Conservation (phyloP, 2,329 filamentous ascomycete genomes). For the Pseudogymnoascus sp. region DNA sequence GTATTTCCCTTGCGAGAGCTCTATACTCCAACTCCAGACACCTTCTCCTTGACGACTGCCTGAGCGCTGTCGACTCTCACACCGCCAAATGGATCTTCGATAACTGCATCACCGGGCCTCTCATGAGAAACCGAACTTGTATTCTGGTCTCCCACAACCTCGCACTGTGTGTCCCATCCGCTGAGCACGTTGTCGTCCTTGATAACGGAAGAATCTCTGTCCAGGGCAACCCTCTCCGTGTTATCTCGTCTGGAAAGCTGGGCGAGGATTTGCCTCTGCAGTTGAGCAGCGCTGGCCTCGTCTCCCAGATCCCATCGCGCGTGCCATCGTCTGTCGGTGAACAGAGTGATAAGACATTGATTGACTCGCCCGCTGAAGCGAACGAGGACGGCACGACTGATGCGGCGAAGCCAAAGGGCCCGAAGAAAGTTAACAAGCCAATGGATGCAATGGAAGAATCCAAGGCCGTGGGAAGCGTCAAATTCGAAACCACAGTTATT, state of each 20-base stretch:
- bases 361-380: constrained; percentile 32
- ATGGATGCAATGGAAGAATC: constrained; percentile 57
- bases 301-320: constrained; percentile 68
- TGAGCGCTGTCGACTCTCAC: constrained; percentile 94
- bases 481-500: constrained; percentile 74
- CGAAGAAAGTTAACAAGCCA: constrained; percentile 32
- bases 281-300: constrained; percentile 56
- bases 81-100: constrained; percentile 98
- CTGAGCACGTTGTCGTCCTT: constrained; percentile 73
- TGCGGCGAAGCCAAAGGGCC: constrained; percentile 23
- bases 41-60: constrained; percentile 84
- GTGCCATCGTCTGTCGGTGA: constrained; percentile 68
- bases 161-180: constrained; percentile 71
- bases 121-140: constrained; percentile 86
- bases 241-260: constrained; percentile 80
- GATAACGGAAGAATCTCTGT: constrained; percentile 74
- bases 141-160: constrained; percentile 95
- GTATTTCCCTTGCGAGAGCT: constrained; percentile 91
- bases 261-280: constrained; percentile 79
- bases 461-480: constrained; percentile 80
- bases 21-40: constrained; percentile 94
- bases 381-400: constrained; percentile 36
- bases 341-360: constrained; percentile 46
- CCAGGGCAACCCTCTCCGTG: constrained; percentile 68
- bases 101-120: constrained; percentile 77